These are phyloP conservation scores for Fragilaria crotonensis DNA, from an alignment of 108 stramenopile species.

Conservation along the genomic window DNA sequence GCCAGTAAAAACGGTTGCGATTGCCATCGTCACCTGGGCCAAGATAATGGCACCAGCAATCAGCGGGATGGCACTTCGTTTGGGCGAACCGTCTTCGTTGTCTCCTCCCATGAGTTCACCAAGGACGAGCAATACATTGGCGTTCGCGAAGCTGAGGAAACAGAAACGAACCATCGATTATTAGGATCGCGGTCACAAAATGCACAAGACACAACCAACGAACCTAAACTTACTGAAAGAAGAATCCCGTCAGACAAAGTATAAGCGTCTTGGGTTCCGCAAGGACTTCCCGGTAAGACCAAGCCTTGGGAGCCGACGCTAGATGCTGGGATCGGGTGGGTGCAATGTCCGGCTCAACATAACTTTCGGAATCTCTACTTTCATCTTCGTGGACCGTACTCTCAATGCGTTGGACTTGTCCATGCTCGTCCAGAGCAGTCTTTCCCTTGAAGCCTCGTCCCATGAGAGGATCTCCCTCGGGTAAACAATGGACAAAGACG, in stretches of 20 bases:
- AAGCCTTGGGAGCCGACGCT: conserved; percentile 23
- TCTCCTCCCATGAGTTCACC: conserved; percentile 86
- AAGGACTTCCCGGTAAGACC: conserved; percentile 64
- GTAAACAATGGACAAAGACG: conserved; percentile 52
- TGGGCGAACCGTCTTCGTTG: conserved; percentile 57
- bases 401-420: conserved; percentile 25
- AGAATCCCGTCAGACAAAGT: conserved; percentile 78
- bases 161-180: background rate
- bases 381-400: background rate
- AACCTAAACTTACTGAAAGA: conserved; percentile 75
- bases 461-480: conserved; percentile 68
- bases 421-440: conserved; percentile 38
- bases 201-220: too few relatives aligned
- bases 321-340: too few relatives aligned
- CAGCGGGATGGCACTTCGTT: conserved; percentile 68
- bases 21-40: conserved; percentile 76
- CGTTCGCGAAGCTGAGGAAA: conserved; percentile 67
- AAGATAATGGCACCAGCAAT: conserved; percentile 82
- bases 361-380: background rate
- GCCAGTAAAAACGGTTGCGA: conserved; percentile 60
- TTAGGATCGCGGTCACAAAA: too few relatives aligned
- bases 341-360: too few relatives aligned
- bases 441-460: conserved; percentile 65
- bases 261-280: conserved; percentile 56
- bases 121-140: conserved; percentile 78